Evolutionary conservation across 1,284 basidiomycete species (phyloP).

Genomic region (Pterula multifida): DNA sequence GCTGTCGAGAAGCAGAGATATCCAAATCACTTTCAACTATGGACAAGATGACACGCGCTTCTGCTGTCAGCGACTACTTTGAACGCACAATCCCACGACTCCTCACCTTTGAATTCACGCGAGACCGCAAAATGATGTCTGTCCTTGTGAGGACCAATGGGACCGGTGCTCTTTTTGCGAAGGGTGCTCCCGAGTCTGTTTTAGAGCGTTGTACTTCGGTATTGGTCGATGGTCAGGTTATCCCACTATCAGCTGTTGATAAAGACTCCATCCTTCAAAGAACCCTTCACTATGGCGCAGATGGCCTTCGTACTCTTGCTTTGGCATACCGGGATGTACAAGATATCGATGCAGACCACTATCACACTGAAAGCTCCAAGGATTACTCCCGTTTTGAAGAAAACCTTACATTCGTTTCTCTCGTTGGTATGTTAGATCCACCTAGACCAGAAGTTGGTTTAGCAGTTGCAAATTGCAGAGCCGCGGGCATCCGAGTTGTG

Average conservation of each 20-base stretch:
- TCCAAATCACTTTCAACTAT: constrained; percentile 47
- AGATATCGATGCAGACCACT: constrained; percentile 70
- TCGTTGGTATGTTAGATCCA: constrained; percentile 97
- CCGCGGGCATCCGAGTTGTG: constrained; percentile 92
- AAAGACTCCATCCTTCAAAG: constrained; percentile 53
- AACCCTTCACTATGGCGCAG: constrained; percentile 63
- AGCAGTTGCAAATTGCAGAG: constrained; percentile 84
- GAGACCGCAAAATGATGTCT: constrained; percentile 99
- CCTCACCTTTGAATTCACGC: constrained; percentile 93
- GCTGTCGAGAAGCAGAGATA: constrained; percentile 42
- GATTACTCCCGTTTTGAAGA: constrained; percentile 88
- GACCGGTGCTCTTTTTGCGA: constrained; percentile 69
- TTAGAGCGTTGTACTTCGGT: constrained; percentile 78
- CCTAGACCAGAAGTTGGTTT: constrained; percentile 87
- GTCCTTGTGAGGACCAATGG: constrained; percentile 66
- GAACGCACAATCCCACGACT: constrained; percentile 68
- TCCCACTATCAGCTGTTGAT: constrained; percentile 54
- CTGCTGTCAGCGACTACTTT: constrained; percentile 76
- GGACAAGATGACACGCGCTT: constrained; percentile 53
- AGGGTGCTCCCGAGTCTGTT: constrained; percentile 94
- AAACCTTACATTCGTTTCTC: constrained; percentile 84
- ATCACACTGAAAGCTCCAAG: constrained; percentile 63
- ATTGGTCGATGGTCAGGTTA: constrained; percentile 53
- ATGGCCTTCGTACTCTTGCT: constrained; percentile 85
- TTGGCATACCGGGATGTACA: constrained; percentile 78